These are phyloP conservation scores for Chaetomiaceae sp. DNA, from an alignment of 2,329 filamentous ascomycete species.

Conservation along the genomic window DNA sequence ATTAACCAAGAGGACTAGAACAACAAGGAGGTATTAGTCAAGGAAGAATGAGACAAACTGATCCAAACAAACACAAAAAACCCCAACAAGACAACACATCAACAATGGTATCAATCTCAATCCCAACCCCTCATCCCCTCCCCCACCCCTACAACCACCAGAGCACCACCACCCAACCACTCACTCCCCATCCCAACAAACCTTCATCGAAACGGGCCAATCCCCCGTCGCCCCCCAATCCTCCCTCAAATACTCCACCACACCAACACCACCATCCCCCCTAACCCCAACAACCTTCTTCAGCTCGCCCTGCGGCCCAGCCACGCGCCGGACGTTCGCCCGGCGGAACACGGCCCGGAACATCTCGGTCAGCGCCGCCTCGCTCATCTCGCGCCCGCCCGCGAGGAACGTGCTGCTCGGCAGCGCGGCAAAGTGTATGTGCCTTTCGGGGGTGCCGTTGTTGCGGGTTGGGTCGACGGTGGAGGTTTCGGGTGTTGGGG, in stretches of 20 bases:
- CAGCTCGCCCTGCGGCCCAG: constrained; percentile 60
- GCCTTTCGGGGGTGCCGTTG: constrained; percentile 63
- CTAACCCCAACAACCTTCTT: constrained; percentile 53
- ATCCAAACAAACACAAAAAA: no score
- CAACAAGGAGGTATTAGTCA: no score
- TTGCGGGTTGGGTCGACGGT: constrained; percentile 56
- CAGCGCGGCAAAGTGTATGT: no score
- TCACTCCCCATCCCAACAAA: constrained; percentile 42
- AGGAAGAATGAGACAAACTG: no score
- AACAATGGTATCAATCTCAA: constrained; percentile 2
- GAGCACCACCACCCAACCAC: neutral
- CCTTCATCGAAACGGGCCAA: constrained; percentile 50
- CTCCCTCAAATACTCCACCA: constrained; percentile 59
- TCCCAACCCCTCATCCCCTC: no score
- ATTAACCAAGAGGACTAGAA: no score
- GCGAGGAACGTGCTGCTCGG: constrained; percentile 52
- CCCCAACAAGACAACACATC: no score
- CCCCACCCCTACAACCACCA: neutral
- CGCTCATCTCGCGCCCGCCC: constrained; percentile 51
- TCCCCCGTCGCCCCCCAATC: constrained; percentile 52
- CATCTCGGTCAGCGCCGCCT: constrained; percentile 61
- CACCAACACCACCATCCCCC: constrained; percentile 44
- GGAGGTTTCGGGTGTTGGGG: constrained; percentile 49
- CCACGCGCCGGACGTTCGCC: constrained; percentile 55
- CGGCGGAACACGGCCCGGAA: constrained; percentile 60